phyloP scores from a whole-genome alignment of 2,329 filamentous ascomycete genomes.

The Fusarium bulbicola region DNA sequence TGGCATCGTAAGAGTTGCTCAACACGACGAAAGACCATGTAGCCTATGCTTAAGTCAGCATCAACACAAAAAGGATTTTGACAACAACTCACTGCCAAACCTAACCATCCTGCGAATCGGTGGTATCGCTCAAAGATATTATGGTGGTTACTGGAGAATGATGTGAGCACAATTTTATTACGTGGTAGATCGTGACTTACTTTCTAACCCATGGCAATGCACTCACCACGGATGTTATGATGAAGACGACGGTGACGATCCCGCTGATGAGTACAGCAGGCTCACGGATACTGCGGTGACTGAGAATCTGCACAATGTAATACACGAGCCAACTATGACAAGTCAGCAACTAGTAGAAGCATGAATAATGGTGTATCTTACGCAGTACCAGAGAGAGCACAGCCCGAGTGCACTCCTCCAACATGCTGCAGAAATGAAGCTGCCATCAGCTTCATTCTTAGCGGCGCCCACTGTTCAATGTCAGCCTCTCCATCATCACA shows the following conservation, averaged over 20 bases:
- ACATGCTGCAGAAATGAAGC: not conserved
- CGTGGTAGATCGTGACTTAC: too few species aligned
- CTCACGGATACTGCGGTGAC: not conserved
- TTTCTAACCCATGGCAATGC: constrained; percentile 1
- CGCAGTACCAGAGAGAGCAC: not conserved
- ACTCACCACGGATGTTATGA: not conserved
- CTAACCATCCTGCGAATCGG: not conserved
- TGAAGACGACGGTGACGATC: not conserved
- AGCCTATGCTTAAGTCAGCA: not conserved
- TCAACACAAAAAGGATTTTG: fast-evolving
- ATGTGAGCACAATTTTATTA: too few species aligned
- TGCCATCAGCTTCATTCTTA: not conserved
- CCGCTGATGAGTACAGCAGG: not conserved
- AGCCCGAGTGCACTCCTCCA: not conserved
- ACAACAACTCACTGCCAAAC: not conserved
- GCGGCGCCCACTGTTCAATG: not conserved
- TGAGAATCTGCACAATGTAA: not conserved
- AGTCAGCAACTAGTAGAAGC: fast-evolving
- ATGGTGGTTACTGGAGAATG: not conserved
- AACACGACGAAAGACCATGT: not conserved
- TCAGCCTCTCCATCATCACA: not conserved
- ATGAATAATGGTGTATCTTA: not conserved
- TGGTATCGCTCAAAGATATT: not conserved
- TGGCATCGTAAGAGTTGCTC: not conserved
- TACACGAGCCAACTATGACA: not conserved